Percentiles rank a stretch among this genome's conserved stretches.
These are phyloP conservation scores for Terfezia boudieri DNA, from an alignment of 495 filamentous ascomycete species.

Conservation along the genomic window DNA sequence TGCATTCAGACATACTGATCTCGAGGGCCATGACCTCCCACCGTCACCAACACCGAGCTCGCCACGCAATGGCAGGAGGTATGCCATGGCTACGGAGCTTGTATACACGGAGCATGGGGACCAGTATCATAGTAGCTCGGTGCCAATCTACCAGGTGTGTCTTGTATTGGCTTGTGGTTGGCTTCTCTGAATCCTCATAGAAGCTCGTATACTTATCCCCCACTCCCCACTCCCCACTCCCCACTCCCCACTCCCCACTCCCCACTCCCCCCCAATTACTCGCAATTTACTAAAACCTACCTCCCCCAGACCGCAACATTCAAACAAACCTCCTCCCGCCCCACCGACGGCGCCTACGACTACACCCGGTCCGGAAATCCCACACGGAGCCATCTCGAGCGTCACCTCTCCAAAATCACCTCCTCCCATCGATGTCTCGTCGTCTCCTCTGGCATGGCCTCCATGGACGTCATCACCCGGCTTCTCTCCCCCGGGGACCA, in stretches of 20 bases:
- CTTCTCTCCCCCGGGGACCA: conserved; percentile 84
- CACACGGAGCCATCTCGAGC: conserved; percentile 84
- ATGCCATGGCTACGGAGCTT: conserved; percentile 84
- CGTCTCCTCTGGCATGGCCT: conserved; percentile 91
- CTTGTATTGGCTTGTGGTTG: background rate
- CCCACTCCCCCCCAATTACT: background rate
- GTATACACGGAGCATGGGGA: conserved; percentile 90
- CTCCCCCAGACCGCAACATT: conserved; percentile 63
- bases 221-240: background rate
- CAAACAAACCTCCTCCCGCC: conserved; percentile 61
- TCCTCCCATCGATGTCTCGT: conserved; percentile 72
- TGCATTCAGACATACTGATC: background rate
- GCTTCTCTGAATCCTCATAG: background rate
- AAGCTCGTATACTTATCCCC: no score
- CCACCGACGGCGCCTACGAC: conserved; percentile 68
- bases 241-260: background rate
- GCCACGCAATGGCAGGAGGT: conserved; percentile 59
- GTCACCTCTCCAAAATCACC: conserved; percentile 98
- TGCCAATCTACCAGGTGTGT: conserved; percentile 76
- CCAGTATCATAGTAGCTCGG: conserved; percentile 85
- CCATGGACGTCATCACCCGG: conserved; percentile 89
- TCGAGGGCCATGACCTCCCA: conserved; percentile 41
- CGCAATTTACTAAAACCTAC: conserved; percentile 1
- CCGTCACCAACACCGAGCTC: conserved; percentile 89
- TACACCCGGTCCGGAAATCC: conserved; percentile 96